Conservation (phyloP, 1,284 basidiomycete genomes). For the Boletus calvinii region DNA sequence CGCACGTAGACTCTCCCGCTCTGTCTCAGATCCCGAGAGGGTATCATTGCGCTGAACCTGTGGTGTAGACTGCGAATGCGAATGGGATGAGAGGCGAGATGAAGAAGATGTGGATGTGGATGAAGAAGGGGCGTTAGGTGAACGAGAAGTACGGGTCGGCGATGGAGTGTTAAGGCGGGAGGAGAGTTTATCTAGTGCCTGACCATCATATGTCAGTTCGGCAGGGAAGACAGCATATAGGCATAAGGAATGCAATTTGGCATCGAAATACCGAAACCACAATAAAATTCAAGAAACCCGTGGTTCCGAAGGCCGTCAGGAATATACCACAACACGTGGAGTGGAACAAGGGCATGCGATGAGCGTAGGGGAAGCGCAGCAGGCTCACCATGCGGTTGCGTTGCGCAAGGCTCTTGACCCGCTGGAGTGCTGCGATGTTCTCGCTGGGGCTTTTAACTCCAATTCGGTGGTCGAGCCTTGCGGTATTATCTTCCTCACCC, state of each 20-base stretch:
- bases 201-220: slow-evolving; percentile 14
- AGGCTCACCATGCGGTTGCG: slow-evolving; percentile 65
- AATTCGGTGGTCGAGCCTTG: slow-evolving; percentile 50
- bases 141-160: slow-evolving; percentile 36
- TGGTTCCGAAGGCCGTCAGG: slow-evolving; percentile 14
- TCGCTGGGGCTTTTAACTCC: slow-evolving; percentile 43
- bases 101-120: slow-evolving; percentile 34
- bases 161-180: slow-evolving; percentile 49
- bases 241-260: slow-evolving; percentile 7
- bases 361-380: slow-evolving; percentile 16
- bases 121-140: slow-evolving; percentile 35
- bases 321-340: slow-evolving; percentile 28
- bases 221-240: slow-evolving; percentile 23
- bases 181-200: slow-evolving; percentile 70
- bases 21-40: slow-evolving; percentile 76
- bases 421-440: slow-evolving; percentile 57
- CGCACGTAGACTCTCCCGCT: slow-evolving; percentile 55
- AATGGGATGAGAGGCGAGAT: slow-evolving; percentile 32
- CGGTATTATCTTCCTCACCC: slow-evolving; percentile 63
- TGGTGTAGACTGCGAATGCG: slow-evolving; percentile 27
- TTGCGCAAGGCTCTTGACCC: slow-evolving; percentile 66
- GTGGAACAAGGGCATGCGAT: slow-evolving; percentile 20
- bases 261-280: slow-evolving; percentile 5
- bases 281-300: slow-evolving; percentile 1
- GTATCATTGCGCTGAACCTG: slow-evolving; percentile 29